Evolutionary conservation across 208 protist species (phyloP).

Genomic region (Strigomonas oncopelti): DNA sequence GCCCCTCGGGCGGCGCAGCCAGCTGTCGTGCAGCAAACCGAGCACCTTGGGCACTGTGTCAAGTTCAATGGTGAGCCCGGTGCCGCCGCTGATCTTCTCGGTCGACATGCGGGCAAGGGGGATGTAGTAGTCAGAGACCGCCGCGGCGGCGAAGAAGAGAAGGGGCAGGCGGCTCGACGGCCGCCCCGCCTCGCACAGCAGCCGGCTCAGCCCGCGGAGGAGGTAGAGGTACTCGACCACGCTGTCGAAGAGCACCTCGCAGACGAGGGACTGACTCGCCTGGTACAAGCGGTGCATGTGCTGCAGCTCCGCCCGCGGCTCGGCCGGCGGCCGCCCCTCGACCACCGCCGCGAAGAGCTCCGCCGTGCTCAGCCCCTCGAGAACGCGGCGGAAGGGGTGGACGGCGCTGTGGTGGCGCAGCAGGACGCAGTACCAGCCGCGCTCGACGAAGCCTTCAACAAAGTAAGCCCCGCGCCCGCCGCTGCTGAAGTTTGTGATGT

Average conservation of each 20-base stretch:
- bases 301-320: conserved; percentile 12
- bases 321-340: background rate
- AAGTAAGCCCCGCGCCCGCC: conserved; percentile 72
- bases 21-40: conserved; percentile 40
- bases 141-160: conserved; percentile 72
- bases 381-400: conserved; percentile 51
- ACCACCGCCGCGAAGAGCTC: conserved; percentile 37
- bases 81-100: conserved; percentile 78
- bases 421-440: conserved; percentile 71
- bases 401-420: conserved; percentile 53
- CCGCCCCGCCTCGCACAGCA: conserved; percentile 27
- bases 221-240: conserved; percentile 82
- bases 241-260: conserved; percentile 63
- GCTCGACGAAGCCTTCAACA: conserved; percentile 53
- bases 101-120: conserved; percentile 42
- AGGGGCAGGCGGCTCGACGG: conserved; percentile 28
- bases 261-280: conserved; percentile 30
- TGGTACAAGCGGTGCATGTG: conserved; percentile 28
- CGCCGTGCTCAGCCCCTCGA: conserved; percentile 43
- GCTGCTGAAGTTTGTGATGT: conserved; percentile 81
- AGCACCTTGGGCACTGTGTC: conserved; percentile 75
- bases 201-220: conserved; percentile 33
- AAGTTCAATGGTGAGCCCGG: conserved; percentile 61
- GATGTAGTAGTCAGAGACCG: conserved; percentile 84
- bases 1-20: conserved; percentile 35